Evolutionary conservation across 345 rosid genomes (phyloP), one percentile per base, ranked within the genome.

Genomic region (Citrus hindsii): DNA sequence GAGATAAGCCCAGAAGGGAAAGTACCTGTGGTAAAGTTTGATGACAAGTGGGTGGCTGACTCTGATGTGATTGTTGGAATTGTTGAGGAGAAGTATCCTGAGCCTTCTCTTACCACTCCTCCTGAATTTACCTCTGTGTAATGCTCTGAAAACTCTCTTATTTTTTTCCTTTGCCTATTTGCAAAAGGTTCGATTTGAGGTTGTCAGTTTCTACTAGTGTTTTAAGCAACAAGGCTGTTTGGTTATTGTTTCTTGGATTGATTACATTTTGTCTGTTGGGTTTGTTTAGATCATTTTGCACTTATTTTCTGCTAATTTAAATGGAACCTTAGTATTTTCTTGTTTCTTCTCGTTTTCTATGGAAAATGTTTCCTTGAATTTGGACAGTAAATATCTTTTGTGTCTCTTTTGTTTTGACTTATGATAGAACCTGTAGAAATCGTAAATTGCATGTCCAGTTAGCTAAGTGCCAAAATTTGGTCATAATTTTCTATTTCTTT

Each of bases 31-130:
- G 82, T 78, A 70, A 93, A 94, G 87, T 71, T 91, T 61, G 93
- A 94, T 80, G 90, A 85, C 78, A 91, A 92, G 77, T 97, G 97
- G 98, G 91, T 93, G 62, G 2, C 93, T 76, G 98, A 94, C 73
- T 94, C 99, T 48, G 98, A 94, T 81, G 88, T 93, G 69, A 90
- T 94, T 77, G 96, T 88, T 79, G 89, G 86, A 33, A 82, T 94
- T 51, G 77, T 97, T 51, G 98, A 97, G 76, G 93, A 94, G 86
- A 97, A 92, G 78, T 88, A 83, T 67, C 98, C 97, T n/a, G 92
- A 89, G 56, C 94, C 90, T 38, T 75, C 97, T 67, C 93, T 93
- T 22, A 83, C 79, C 62, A 80, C 94, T 33, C 94, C 97, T 74
- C 79, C 92, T 67, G 85, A 88, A 48, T 79, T 92, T 79, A 89